Evolutionary conservation across 345 rosid species (phyloP).

Genomic region (Citrus inodora): DNA sequence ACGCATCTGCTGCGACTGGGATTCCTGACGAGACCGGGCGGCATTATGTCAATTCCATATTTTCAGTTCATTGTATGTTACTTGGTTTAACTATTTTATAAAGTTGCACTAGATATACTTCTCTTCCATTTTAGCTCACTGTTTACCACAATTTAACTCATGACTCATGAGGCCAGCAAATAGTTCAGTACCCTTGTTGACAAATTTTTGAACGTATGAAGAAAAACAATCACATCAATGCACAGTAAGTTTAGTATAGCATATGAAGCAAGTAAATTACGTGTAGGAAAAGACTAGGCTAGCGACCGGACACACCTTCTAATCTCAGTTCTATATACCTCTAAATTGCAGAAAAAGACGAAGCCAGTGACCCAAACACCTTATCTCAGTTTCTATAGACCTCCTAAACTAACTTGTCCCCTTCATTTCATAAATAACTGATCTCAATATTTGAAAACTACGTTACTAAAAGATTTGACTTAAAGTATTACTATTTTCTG

Average conservation of each 20-base stretch:
- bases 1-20: too few relatives aligned
- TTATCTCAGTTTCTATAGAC: background rate
- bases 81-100: too few relatives aligned
- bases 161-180: background rate
- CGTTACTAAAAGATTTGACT: background rate
- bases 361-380: background rate
- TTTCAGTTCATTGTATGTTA: too few relatives aligned
- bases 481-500: conserved; percentile 1
- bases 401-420: background rate
- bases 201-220: background rate
- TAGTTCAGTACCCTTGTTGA: background rate
- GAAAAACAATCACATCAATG: background rate
- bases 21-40: too few relatives aligned
- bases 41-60: too few relatives aligned
- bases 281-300: background rate
- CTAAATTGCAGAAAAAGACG: background rate
- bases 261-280: background rate
- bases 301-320: background rate
- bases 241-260: background rate
- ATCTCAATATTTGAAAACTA: background rate
- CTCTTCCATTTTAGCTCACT: too few relatives aligned
- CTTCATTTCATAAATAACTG: background rate
- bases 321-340: background rate
- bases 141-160: background rate
- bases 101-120: too few relatives aligned